phyloP scores from a whole-genome alignment of 2,329 filamentous ascomycete species.

The Parastagonospora avenae region DNA sequence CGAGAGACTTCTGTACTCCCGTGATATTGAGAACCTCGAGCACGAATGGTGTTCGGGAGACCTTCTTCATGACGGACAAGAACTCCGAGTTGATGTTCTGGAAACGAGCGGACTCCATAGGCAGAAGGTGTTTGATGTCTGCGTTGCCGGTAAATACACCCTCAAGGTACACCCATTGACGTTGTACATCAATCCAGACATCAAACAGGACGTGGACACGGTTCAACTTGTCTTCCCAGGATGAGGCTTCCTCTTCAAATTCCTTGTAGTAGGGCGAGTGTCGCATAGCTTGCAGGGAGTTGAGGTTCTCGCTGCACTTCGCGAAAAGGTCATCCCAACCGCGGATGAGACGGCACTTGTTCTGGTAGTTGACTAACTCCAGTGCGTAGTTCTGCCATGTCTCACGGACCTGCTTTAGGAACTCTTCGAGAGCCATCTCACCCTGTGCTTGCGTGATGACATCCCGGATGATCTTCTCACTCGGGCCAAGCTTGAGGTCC shows the following conservation, averaged over 20 bases:
- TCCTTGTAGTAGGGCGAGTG: conserved; percentile 99
- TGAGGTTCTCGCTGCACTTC: conserved; percentile 97
- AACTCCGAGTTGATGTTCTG: conserved; percentile 99
- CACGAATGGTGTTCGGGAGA: conserved; percentile 93
- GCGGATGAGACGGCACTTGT: conserved; percentile 94
- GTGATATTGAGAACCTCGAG: conserved; percentile 95
- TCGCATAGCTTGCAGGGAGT: conserved; percentile 97
- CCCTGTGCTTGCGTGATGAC: conserved; percentile 96
- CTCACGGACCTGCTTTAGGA: conserved; percentile 93
- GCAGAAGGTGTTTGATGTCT: conserved; percentile 97
- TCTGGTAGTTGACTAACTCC: conserved; percentile 96
- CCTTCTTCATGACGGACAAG: conserved; percentile 99
- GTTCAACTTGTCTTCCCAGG: conserved; percentile 98
- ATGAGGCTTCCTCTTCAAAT: conserved; percentile 94
- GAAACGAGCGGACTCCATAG: conserved; percentile 94
- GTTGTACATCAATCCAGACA: conserved; percentile 99
- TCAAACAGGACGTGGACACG: conserved; percentile 97
- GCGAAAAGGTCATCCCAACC: conserved; percentile 98
- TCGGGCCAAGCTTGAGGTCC: conserved; percentile 90
- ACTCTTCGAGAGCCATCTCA: conserved; percentile 98
- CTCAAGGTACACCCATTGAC: conserved; percentile 99
- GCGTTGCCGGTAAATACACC: conserved; percentile 98
- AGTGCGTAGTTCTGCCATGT: conserved; percentile 95
- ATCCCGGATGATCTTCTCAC: conserved; percentile 84
- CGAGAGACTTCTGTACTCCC: conserved; percentile 92